Percentiles rank a stretch among this genome's conserved stretches.
Evolutionary conservation across 257 asterid genomes (phyloP).

Genomic region (Solanum gandarillasii): DNA sequence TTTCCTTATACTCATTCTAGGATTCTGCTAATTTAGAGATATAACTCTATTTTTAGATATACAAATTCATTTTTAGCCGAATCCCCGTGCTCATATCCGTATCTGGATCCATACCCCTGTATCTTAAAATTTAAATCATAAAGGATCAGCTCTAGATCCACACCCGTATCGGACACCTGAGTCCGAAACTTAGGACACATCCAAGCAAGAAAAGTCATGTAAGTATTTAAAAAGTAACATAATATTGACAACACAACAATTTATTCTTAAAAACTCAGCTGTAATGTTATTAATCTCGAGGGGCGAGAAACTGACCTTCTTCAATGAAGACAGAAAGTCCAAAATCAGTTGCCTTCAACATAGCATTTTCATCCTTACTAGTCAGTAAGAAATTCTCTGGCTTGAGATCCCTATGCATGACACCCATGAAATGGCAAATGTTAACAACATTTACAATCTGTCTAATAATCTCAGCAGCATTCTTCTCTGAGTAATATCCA

Average conservation of each 20-base stretch:
- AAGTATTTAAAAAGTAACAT: not conserved
- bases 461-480: constrained; percentile 51
- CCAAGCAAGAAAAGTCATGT: too few species aligned
- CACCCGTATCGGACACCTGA: too few species aligned
- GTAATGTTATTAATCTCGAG: not conserved
- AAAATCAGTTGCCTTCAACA: constrained; percentile 59
- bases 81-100: too few species aligned
- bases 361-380: constrained; percentile 42
- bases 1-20: too few species aligned
- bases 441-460: constrained; percentile 68
- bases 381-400: constrained; percentile 64
- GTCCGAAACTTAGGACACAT: too few species aligned
- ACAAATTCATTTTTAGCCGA: too few species aligned
- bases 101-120: too few species aligned
- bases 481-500: constrained; percentile 57
- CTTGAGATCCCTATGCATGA: constrained; percentile 68
- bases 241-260: not conserved
- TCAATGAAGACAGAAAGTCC: constrained; percentile 67
- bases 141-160: too few species aligned
- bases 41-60: too few species aligned
- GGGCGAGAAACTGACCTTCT: constrained; percentile 29
- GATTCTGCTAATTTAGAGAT: too few species aligned
- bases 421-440: constrained; percentile 75
- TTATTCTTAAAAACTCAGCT: not conserved
- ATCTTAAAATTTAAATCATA: too few species aligned